Percentiles rank a stretch among this genome's conserved stretches.
These are phyloP conservation scores for Entonaema liquescens DNA, from an alignment of 495 filamentous ascomycete species.

Conservation along the genomic window DNA sequence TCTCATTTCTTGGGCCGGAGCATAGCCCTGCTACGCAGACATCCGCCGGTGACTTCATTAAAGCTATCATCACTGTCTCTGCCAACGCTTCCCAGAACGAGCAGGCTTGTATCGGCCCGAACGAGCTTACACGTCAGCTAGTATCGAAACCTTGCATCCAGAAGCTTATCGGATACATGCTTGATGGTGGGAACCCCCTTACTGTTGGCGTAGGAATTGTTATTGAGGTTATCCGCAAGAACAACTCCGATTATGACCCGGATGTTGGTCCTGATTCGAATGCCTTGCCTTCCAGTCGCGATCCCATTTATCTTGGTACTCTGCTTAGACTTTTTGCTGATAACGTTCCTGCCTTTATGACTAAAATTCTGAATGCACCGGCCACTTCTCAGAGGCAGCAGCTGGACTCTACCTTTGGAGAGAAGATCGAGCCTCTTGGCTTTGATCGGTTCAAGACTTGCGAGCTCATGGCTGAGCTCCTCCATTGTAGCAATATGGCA, in stretches of 20 bases:
- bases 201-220: constrained; percentile 97
- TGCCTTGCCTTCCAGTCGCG: constrained; percentile 78
- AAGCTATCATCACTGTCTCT: constrained; percentile 98
- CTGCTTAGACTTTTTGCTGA: constrained; percentile 90
- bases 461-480: constrained; percentile 95
- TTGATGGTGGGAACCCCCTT: constrained; percentile 90
- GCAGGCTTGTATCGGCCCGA: constrained; percentile 96
- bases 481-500: constrained; percentile 99
- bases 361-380: constrained; percentile 77
- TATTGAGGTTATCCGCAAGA: constrained; percentile 98
- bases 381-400: constrained; percentile 49
- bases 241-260: constrained; percentile 98
- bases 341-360: constrained; percentile 96
- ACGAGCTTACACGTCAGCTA: constrained; percentile 93
- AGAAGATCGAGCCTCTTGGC: constrained; percentile 90
- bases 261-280: constrained; percentile 82
- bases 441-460: constrained; percentile 99
- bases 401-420: constrained; percentile 77
- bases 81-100: constrained; percentile 98
- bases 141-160: constrained; percentile 89
- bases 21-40: constrained; percentile 89
- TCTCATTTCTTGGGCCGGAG: constrained; percentile 86
- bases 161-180: constrained; percentile 86
- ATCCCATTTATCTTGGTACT: constrained; percentile 96
- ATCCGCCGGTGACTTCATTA: constrained; percentile 96